These are phyloP conservation scores for Trichosanthes truncata DNA, from an alignment of 306 rosid species.

Conservation along the genomic window DNA sequence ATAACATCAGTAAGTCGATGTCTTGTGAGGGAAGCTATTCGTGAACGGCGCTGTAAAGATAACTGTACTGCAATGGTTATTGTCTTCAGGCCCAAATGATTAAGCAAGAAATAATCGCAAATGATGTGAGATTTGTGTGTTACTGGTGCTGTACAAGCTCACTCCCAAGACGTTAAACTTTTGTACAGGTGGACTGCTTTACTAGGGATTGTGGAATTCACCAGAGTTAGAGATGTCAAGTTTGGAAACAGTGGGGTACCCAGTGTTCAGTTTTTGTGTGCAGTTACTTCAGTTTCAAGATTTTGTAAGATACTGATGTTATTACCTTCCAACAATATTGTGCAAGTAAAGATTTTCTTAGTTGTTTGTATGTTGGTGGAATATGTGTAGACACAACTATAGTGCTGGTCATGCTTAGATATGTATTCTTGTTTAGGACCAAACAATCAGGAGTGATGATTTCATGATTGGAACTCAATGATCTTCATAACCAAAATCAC, in stretches of 20 bases:
- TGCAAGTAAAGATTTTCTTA: background rate
- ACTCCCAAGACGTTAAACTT: background rate
- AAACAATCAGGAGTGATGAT: conserved; percentile 1
- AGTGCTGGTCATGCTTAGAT: conserved; percentile 9
- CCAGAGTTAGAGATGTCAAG: background rate
- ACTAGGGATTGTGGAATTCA: background rate
- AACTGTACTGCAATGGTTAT: conserved; percentile 75
- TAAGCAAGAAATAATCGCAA: background rate
- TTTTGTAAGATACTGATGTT: conserved; percentile 7
- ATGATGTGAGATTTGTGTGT: background rate
- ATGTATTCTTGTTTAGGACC: background rate
- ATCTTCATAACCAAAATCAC: background rate
- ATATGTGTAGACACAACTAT: background rate
- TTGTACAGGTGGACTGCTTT: background rate
- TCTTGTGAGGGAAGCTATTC: conserved; percentile 73
- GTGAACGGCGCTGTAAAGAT: conserved; percentile 81
- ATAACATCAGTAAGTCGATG: conserved; percentile 54
- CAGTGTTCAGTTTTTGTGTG: background rate
- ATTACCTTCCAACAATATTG: conserved; percentile 7
- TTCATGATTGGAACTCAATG: conserved; percentile 4
- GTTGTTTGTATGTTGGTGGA: background rate
- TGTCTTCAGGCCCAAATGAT: conserved; percentile 41
- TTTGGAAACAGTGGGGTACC: background rate
- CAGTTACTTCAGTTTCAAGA: background rate
- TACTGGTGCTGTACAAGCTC: background rate